These are phyloP conservation scores for Colletotrichum karsti DNA, from an alignment of 2,329 filamentous ascomycete genomes.

Conservation along the genomic window DNA sequence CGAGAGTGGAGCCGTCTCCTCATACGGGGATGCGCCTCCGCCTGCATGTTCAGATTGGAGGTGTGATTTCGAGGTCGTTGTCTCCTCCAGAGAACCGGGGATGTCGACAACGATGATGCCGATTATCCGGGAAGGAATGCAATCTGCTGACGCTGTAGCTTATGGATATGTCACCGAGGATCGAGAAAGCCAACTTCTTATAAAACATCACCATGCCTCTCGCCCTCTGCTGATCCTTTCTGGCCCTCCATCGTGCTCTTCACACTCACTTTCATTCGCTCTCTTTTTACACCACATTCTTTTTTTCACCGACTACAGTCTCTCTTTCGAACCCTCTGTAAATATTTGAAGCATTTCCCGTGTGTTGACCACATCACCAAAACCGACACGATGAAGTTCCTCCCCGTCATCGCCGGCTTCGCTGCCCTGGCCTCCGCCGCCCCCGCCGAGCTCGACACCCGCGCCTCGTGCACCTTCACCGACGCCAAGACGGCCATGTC, in stretches of 20 bases:
- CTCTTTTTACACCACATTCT: not conserved
- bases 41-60: conserved; percentile 5
- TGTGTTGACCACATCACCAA: conserved; percentile 7
- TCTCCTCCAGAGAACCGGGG: conserved; percentile 1
- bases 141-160: not conserved
- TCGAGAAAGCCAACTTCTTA: not conserved
- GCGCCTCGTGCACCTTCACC: conserved; percentile 61
- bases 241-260: conserved; percentile 2
- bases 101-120: not conserved
- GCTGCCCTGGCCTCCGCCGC: conserved; percentile 36
- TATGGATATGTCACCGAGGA: not conserved
- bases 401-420: conserved; percentile 32
- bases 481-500: conserved; percentile 55
- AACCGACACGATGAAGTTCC: conserved; percentile 13
- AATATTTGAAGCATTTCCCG: conserved; percentile 3
- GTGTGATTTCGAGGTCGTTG: not conserved
- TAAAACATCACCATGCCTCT: conserved; percentile 7
- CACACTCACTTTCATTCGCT: conserved; percentile 17
- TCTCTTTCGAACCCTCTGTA: conserved; percentile 2
- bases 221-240: not conserved
- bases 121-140: not conserved
- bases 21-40: not conserved
- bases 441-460: conserved; percentile 29
- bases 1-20: not conserved
- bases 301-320: conserved; percentile 13